Evolutionary conservation across 108 stramenopile species (phyloP).

Genomic region (Pseudonitzschia multiseries): DNA sequence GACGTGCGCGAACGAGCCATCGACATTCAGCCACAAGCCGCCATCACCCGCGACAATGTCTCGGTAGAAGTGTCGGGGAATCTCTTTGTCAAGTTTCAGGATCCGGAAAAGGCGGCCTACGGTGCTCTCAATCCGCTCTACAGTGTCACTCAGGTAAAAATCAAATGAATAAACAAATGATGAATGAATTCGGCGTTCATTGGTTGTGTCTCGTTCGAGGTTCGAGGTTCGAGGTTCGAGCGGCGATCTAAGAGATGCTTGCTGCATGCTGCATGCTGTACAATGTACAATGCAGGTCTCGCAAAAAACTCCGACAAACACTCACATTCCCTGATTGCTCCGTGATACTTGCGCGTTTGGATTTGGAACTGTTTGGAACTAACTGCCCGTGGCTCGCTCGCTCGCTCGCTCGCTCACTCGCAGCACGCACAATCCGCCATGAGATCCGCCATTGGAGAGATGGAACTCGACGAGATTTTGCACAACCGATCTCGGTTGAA

Average conservation of each 20-base stretch:
- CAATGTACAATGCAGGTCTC: too few species aligned
- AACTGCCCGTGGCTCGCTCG: too few species aligned
- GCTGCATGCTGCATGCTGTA: too few species aligned
- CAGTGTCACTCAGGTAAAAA: constrained; percentile 86
- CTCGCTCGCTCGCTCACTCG: too few species aligned
- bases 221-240: too few species aligned
- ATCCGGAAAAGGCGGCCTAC: constrained; percentile 92
- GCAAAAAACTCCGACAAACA: too few species aligned
- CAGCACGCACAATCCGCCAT: constrained; percentile 97
- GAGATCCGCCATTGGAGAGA: constrained; percentile 97
- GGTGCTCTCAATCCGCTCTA: constrained; percentile 95
- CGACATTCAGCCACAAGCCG: constrained; percentile 89
- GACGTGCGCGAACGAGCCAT: constrained; percentile 95
- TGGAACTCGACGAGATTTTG: constrained; percentile 98
- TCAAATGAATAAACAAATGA: not conserved
- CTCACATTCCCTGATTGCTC: too few species aligned
- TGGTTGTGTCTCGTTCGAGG: too few species aligned
- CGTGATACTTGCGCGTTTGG: too few species aligned
- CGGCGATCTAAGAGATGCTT: too few species aligned
- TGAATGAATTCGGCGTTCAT: too few species aligned
- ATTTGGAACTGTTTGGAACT: too few species aligned
- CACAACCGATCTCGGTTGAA: constrained; percentile 92
- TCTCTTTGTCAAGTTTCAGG: constrained; percentile 92
- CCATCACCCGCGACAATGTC: constrained; percentile 98
- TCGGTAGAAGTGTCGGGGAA: constrained; percentile 97